Percentiles rank a stretch among this genome's conserved stretches.
phyloP scores from a whole-genome alignment of 345 rosid genomes.

The Rhodamnia argentea region DNA sequence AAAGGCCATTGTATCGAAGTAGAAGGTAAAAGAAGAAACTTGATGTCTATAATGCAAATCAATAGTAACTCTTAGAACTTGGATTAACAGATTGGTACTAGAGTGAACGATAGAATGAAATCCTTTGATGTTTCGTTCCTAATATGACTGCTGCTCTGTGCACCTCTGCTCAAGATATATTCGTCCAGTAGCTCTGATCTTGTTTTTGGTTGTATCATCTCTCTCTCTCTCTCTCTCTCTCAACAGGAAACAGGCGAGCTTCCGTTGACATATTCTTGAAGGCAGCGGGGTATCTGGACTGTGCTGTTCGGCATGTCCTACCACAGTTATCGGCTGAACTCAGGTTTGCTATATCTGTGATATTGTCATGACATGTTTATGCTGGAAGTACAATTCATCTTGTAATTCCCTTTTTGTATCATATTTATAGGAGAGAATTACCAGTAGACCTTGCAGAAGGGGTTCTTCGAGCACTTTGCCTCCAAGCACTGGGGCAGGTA shows the following conservation, averaged over 20 bases:
- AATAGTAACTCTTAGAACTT: neutral
- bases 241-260: constrained; percentile 73
- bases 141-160: neutral
- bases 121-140: neutral
- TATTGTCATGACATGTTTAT: neutral
- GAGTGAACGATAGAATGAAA: neutral
- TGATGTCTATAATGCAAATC: neutral
- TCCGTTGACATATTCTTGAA: constrained; percentile 85
- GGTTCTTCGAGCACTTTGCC: constrained; percentile 81
- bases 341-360: constrained; percentile 38
- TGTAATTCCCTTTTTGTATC: constrained; percentile 3
- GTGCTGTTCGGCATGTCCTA: constrained; percentile 82
- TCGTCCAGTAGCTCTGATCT: neutral
- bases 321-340: constrained; percentile 70
- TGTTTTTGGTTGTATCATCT: neutral
- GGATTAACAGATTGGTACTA: neutral
- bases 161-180: neutral
- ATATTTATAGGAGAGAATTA: constrained; percentile 58
- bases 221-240: constrained; percentile 3
- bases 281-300: constrained; percentile 96
- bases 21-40: neutral
- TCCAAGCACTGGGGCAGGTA: constrained; percentile 98
- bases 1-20: neutral
- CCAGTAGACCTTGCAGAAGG: constrained; percentile 96
- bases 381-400: neutral